phyloP scores from a whole-genome alignment of 805 yeast genomes.

The Geotrichum ghanense region DNA sequence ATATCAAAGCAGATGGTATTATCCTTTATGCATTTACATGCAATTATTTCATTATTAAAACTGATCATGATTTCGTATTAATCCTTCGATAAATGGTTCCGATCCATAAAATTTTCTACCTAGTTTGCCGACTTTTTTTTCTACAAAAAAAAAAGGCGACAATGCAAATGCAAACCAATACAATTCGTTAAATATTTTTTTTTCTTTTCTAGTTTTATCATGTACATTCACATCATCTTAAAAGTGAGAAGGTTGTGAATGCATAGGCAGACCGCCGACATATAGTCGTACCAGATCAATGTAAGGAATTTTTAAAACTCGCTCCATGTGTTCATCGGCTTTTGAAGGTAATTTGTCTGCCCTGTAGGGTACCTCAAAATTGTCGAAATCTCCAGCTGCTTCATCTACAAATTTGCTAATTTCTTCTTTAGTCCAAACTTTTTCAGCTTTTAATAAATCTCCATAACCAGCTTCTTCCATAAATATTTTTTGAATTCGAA shows the following conservation, averaged over 20 bases:
- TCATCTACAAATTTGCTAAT: slow-evolving; percentile 1
- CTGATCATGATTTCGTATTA: too few relatives aligned
- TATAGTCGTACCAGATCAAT: neutral
- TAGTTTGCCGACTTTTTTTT: too few relatives aligned
- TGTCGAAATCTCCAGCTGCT: slow-evolving; percentile 1
- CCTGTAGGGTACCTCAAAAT: neutral
- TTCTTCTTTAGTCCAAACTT: neutral
- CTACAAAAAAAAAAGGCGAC: too few relatives aligned
- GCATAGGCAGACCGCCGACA: neutral
- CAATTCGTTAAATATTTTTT: too few relatives aligned
- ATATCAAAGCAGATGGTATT: too few relatives aligned
- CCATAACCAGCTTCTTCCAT: slow-evolving; percentile 3
- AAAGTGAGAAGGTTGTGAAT: neutral
- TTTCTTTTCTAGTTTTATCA: too few relatives aligned
- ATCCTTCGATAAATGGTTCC: too few relatives aligned
- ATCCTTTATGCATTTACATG: too few relatives aligned
- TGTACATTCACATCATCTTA: too few relatives aligned
- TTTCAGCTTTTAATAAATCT: neutral
- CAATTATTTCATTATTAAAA: too few relatives aligned
- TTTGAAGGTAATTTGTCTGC: neutral
- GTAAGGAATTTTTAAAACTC: neutral
- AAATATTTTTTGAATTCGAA: slow-evolving; percentile 5
- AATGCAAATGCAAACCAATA: too few relatives aligned
- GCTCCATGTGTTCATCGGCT: neutral
- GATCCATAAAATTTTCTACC: too few relatives aligned